These are phyloP conservation scores for Colletotrichum sp. DNA, from an alignment of 2,329 filamentous ascomycete species.

Conservation along the genomic window DNA sequence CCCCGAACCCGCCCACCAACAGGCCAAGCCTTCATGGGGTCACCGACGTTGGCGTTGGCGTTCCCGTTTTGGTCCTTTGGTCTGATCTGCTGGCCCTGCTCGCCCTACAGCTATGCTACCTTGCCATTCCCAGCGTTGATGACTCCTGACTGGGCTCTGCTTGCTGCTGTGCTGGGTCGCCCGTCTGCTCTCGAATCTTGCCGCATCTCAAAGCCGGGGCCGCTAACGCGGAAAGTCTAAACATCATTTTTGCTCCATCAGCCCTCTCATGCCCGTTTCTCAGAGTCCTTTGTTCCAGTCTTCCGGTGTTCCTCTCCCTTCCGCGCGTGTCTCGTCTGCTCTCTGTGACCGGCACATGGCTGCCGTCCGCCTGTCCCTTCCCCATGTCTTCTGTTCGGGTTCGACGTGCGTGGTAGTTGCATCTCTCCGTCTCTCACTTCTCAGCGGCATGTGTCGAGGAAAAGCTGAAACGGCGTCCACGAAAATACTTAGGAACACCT, in stretches of 20 bases:
- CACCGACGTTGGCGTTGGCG: not conserved
- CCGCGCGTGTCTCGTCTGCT: not conserved
- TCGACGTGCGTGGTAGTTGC: not conserved
- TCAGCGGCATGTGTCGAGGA: not conserved
- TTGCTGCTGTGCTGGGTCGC: not conserved
- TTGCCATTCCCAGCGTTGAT: not conserved
- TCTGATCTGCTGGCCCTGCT: constrained; percentile 10
- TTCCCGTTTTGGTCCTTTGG: not conserved
- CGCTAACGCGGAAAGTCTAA: constrained; percentile 5
- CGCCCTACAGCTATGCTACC: not conserved
- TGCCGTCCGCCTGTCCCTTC: not conserved
- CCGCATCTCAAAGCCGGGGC: not conserved
- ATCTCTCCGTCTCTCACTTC: not conserved
- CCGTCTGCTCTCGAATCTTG: not conserved
- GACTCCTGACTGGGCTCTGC: not conserved
- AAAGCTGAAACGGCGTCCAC: constrained; percentile 7
- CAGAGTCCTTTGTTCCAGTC: not conserved
- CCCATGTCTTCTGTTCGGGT: not conserved
- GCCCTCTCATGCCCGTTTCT: not conserved
- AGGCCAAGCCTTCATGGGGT: constrained; percentile 2
- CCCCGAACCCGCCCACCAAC: not conserved
- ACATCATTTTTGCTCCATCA: not conserved
- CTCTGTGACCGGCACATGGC: not conserved
- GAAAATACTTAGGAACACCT: constrained; percentile 12
- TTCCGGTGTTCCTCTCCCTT: not conserved